phyloP scores from a whole-genome alignment of 768 basidiomycete genomes.

The Lyophyllum decastes region DNA sequence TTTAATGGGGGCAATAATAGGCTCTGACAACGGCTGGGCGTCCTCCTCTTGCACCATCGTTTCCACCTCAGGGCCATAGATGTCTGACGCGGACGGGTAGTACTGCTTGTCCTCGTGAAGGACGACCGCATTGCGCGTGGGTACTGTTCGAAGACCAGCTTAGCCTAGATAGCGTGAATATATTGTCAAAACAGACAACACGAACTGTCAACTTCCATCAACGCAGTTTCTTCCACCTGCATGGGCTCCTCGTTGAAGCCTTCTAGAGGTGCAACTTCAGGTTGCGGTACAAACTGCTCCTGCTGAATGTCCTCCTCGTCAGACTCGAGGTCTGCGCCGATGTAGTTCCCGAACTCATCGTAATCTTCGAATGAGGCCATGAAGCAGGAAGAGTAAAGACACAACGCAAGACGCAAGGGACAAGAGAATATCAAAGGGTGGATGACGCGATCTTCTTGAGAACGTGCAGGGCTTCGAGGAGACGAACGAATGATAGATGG shows the following conservation, averaged over 20 bases:
- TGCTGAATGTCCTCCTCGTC: constrained; percentile 71
- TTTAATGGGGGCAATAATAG: constrained; percentile 94
- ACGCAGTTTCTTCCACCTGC: constrained; percentile 56
- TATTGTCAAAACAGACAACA: constrained; percentile 2
- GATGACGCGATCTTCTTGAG: background rate
- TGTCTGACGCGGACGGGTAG: constrained; percentile 88
- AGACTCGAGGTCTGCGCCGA: constrained; percentile 91
- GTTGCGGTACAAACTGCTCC: constrained; percentile 43
- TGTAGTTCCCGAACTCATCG: constrained; percentile 97
- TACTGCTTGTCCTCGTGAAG: constrained; percentile 99
- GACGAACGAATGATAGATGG: constrained; percentile 6
- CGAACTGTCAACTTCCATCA: constrained; percentile 86
- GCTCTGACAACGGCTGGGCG: constrained; percentile 91
- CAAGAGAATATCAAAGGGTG: background rate
- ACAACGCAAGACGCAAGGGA: constrained; percentile 1
- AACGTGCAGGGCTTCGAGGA: background rate
- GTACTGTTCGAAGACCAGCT: constrained; percentile 47
- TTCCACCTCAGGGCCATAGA: constrained; percentile 94
- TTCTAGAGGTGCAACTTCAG: constrained; percentile 61
- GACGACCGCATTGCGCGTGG: constrained; percentile 78
- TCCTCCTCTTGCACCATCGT: constrained; percentile 98
- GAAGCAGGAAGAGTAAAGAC: constrained; percentile 3
- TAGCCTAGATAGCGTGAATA: constrained; percentile 12
- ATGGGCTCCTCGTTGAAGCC: constrained; percentile 78
- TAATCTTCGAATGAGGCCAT: constrained; percentile 77